Evolutionary conservation across 2,329 filamentous ascomycete genomes (phyloP), one percentile per base, ranked within the genome.

Genomic region (Tolypocladium ovalisporum): DNA sequence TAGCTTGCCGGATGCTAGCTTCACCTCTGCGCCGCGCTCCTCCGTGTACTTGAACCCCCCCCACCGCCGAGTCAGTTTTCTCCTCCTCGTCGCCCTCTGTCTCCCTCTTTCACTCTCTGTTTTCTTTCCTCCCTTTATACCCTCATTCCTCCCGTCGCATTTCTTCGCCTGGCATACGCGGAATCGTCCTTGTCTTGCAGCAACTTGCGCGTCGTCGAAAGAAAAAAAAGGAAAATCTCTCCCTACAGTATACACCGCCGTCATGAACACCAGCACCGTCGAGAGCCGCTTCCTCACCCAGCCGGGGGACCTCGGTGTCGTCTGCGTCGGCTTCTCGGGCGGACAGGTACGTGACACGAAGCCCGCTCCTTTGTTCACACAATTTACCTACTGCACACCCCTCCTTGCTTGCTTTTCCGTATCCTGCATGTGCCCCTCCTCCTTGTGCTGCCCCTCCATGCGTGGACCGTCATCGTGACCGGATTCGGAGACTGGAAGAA

Each of bases 281-380:
- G 71, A 76, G 63, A 80, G 79, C 70, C 91, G 88, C 69, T 97
- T 97, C 77, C 87, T 97, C 65, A 79, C 86, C 62, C 80, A 86
- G 68, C 83, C 85, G 36, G 81, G 89, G 68, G 86, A 97, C 68
- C 80, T 99, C 62, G 94, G 93, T 61, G 83, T 99, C 57, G 90
- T 97, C 40, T 91, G 93, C 54, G 94, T 97, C 40, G 93, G 93
- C 61, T 99, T 97, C 79, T 96, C 91, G 56, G 93, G 93, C 63
- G 94, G 94, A 58, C 94, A 97, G 84, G 91, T 94, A 84, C 65
- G 79, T 67, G 10, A 22, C 12, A 6, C 27, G 22, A 44, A 44
- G 22, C 22, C 2, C 5, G 40, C 17, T n/a, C 44, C 47, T 34
- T 49, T 51, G 47, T 10, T 4, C 15, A 4, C 35, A 17, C 39